Conservation (phyloP, 352 stramenopile genomes). For the Phytopythium chamaehyphon region DNA sequence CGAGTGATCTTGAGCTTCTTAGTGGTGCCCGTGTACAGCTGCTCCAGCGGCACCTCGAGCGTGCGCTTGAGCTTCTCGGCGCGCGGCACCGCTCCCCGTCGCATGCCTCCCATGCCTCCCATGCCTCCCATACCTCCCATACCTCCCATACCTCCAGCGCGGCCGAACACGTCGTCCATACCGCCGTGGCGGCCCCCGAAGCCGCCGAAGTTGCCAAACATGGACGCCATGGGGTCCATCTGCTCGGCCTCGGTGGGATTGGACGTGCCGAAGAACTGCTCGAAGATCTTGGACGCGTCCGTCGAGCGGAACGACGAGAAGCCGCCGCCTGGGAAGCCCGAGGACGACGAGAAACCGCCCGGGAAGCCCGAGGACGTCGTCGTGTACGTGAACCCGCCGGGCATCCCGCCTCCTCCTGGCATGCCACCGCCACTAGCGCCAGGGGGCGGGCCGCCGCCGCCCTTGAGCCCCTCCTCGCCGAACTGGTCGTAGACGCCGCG, state of each 20-base stretch:
- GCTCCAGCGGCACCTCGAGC: slow-evolving; percentile 92
- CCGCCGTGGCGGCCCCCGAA: slow-evolving; percentile 51
- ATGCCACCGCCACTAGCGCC: background rate
- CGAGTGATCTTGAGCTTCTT: slow-evolving; percentile 95
- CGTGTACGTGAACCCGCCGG: slow-evolving; percentile 35
- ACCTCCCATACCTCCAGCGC: slow-evolving; percentile 8
- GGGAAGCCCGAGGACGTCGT: slow-evolving; percentile 24
- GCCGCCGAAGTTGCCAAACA: slow-evolving; percentile 54
- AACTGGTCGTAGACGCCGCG: slow-evolving; percentile 92
- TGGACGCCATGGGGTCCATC: slow-evolving; percentile 62
- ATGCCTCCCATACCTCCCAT: too few relatives aligned
- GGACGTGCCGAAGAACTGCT: slow-evolving; percentile 88
- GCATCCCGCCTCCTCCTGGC: slow-evolving; percentile 18
- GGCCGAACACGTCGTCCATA: slow-evolving; percentile 49
- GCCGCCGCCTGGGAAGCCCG: slow-evolving; percentile 64
- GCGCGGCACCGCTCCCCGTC: slow-evolving; percentile 8
- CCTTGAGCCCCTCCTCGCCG: slow-evolving; percentile 89
- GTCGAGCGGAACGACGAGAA: slow-evolving; percentile 81
- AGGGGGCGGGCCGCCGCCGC: slow-evolving; percentile 19
- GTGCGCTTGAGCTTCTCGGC: slow-evolving; percentile 70
- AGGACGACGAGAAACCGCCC: slow-evolving; percentile 58
- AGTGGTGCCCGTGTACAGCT: slow-evolving; percentile 77
- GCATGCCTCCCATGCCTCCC: background rate
- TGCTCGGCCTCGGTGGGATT: slow-evolving; percentile 75
- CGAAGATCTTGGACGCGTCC: slow-evolving; percentile 87